Evolutionary conservation across 805 yeast genomes (phyloP).

Genomic region (Lachancea nothofagi): DNA sequence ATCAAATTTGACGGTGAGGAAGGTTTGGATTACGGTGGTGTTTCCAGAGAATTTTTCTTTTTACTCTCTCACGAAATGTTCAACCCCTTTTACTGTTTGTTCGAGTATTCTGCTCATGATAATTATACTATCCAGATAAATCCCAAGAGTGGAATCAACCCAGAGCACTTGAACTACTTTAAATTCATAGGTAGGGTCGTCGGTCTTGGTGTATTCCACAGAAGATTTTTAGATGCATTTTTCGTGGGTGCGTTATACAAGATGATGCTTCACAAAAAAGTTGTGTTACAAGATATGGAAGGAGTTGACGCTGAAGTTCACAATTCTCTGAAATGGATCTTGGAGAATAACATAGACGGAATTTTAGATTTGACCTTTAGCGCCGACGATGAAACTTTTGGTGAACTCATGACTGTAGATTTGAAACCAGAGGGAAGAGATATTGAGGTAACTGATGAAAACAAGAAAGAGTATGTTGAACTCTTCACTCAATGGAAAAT

Average conservation of each 20-base stretch:
- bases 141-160: slow-evolving; percentile 94
- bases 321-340: slow-evolving; percentile 90
- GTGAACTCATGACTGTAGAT: slow-evolving; percentile 84
- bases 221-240: slow-evolving; percentile 96
- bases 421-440: slow-evolving; percentile 83
- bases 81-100: slow-evolving; percentile 94
- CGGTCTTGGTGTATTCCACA: slow-evolving; percentile 96
- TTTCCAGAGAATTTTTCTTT: slow-evolving; percentile 95
- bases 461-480: slow-evolving; percentile 93
- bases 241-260: slow-evolving; percentile 97
- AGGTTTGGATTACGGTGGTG: slow-evolving; percentile 99
- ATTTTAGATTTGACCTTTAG: slow-evolving; percentile 84
- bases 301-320: slow-evolving; percentile 97
- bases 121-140: slow-evolving; percentile 96
- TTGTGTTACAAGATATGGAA: slow-evolving; percentile 94
- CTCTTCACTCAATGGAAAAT: slow-evolving; percentile 94
- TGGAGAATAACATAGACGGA: slow-evolving; percentile 89
- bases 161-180: slow-evolving; percentile 96
- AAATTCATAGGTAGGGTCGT: slow-evolving; percentile 97
- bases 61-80: slow-evolving; percentile 96
- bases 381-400: slow-evolving; percentile 89
- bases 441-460: slow-evolving; percentile 89
- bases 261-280: slow-evolving; percentile 94
- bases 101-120: slow-evolving; percentile 96
- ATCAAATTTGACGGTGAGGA: slow-evolving; percentile 98